Percentiles rank a stretch among this genome's conserved stretches.
Conservation (phyloP, 306 rosid species). For the Malus orientalis region DNA sequence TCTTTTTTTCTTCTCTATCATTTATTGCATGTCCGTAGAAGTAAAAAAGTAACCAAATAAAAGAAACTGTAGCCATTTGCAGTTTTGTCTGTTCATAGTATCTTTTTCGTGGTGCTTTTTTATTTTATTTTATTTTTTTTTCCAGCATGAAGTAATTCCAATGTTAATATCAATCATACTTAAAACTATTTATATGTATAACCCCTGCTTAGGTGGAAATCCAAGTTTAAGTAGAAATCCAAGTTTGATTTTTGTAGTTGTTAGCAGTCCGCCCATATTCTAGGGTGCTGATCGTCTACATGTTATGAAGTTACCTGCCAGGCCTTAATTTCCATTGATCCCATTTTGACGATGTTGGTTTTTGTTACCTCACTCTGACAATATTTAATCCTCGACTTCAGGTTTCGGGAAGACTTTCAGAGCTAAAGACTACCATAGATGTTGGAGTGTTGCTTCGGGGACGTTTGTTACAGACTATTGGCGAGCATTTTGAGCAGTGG, state of each 20-base stretch:
- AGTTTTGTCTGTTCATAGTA: not conserved
- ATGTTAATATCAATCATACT: not conserved
- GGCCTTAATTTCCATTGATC: not conserved
- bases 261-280: not conserved
- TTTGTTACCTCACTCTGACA: not conserved
- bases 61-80: not conserved
- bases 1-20: not conserved
- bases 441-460: constrained; percentile 62
- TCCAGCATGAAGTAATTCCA: not conserved
- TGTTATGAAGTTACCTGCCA: not conserved
- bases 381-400: constrained; percentile 22
- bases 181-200: not conserved
- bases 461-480: constrained; percentile 63
- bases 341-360: not conserved
- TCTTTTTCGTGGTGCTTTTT: not conserved
- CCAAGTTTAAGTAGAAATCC: not conserved
- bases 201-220: not conserved
- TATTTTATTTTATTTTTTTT: not conserved
- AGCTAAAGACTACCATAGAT: constrained; percentile 81
- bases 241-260: not conserved
- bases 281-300: not conserved
- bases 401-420: constrained; percentile 73
- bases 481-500: constrained; percentile 76
- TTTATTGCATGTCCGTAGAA: not conserved
- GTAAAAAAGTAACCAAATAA: not conserved